Conservation (phyloP, 2,329 filamentous ascomycete genomes). For the Fusarium oligoseptatum region DNA sequence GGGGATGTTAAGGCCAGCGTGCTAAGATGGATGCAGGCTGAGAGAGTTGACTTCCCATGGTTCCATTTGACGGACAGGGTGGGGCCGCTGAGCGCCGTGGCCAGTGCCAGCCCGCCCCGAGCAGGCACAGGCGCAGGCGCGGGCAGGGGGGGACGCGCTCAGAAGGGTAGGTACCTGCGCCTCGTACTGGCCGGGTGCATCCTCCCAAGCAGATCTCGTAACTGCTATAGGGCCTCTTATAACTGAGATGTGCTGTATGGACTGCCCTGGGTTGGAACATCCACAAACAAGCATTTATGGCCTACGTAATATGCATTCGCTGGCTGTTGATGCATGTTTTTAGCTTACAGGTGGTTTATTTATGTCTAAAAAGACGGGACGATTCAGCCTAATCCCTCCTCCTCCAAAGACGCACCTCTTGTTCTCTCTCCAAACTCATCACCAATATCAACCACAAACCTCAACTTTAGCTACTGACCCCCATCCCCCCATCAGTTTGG, state of each 20-base stretch:
- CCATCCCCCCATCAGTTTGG: neutral
- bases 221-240: slow-evolving; percentile 21
- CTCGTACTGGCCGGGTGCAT: neutral
- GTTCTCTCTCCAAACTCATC: neutral
- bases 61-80: slow-evolving; percentile 26
- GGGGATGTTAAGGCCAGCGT: slow-evolving; percentile 48
- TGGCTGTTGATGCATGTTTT: neutral
- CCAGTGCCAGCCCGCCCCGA: neutral
- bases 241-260: slow-evolving; percentile 15
- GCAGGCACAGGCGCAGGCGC: neutral
- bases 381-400: neutral
- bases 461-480: neutral
- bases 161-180: slow-evolving; percentile 14
- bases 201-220: slow-evolving; percentile 24
- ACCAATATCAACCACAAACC: neutral
- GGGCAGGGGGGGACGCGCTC: neutral
- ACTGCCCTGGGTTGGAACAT: neutral
- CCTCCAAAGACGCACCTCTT: neutral
- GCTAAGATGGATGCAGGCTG: slow-evolving; percentile 43
- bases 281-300: slow-evolving; percentile 5
- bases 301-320: neutral
- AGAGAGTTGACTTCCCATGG: slow-evolving; percentile 15
- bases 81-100: neutral
- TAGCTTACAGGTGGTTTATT: neutral
- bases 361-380: neutral